Percentiles rank a stretch among this genome's conserved stretches.
Conservation (phyloP, 176 grass and related monocot genomes). For the Triticum aestivum region IWGSC_CS_RefSeq_v2.1 NC_057795.1:629533177-629533676, state of each 20-base stretch:
- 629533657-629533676: not conserved
- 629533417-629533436: not conserved
- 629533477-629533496: not conserved
- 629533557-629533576: not conserved
- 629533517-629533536: conserved; percentile 20
- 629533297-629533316: conserved; percentile 33
- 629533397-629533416: not conserved
- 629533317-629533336: conserved; percentile 16
- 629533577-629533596: not conserved
- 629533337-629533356: not conserved
- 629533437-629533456: conserved; percentile 6
- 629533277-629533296: conserved; percentile 5
- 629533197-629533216: not conserved
- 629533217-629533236: not conserved
- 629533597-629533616: not conserved
- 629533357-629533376: not conserved
- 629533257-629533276: conserved; percentile 15
- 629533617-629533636: not conserved
- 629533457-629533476: conserved; percentile 15
- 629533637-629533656: not conserved
- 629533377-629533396: not conserved
- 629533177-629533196: too few species aligned
- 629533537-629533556: conserved; percentile 1
- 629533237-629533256: conserved; percentile 37
- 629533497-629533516: conserved; percentile 24